phyloP scores from a whole-genome alignment of 768 basidiomycete species.

The Rossbeevera mucosa region DNA sequence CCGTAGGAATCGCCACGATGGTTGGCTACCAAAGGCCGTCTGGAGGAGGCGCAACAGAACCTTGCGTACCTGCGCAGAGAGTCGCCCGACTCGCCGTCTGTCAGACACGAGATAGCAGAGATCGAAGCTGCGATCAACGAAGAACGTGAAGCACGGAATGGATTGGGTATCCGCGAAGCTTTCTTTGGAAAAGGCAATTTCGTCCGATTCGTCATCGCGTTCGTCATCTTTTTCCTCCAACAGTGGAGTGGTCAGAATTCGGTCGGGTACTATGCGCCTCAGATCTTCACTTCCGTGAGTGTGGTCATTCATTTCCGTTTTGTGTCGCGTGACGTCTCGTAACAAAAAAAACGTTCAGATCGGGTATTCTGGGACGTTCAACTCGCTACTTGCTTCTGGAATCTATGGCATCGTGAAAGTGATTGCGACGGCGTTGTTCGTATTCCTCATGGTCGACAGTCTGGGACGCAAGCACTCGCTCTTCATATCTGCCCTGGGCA shows the following conservation, averaged over 20 bases:
- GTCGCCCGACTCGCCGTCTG: slow-evolving; percentile 35
- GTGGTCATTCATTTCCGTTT: not conserved
- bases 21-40: slow-evolving; percentile 60
- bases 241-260: slow-evolving; percentile 86
- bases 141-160: slow-evolving; percentile 61
- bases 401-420: slow-evolving; percentile 68
- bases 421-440: slow-evolving; percentile 59
- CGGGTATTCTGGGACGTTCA: slow-evolving; percentile 55
- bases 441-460: slow-evolving; percentile 63
- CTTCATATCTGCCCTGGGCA: slow-evolving; percentile 70
- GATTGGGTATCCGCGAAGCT: slow-evolving; percentile 63
- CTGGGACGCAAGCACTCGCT: slow-evolving; percentile 68
- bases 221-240: slow-evolving; percentile 73
- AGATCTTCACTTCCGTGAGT: slow-evolving; percentile 62
- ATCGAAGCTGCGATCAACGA: slow-evolving; percentile 77
- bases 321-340: not conserved
- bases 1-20: slow-evolving; percentile 69
- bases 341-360: slow-evolving; percentile 35
- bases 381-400: slow-evolving; percentile 67
- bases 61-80: slow-evolving; percentile 61
- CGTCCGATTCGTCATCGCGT: slow-evolving; percentile 80
- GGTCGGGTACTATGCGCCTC: slow-evolving; percentile 72
- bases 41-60: slow-evolving; percentile 50
- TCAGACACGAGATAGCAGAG: slow-evolving; percentile 67
- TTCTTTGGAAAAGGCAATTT: slow-evolving; percentile 81